A percentile compares a stretch with the other conserved stretches of the same genome.
Evolutionary conservation across 2,329 filamentous ascomycete genomes (phyloP).

Genomic region (Diaporthe humulicola): DNA sequence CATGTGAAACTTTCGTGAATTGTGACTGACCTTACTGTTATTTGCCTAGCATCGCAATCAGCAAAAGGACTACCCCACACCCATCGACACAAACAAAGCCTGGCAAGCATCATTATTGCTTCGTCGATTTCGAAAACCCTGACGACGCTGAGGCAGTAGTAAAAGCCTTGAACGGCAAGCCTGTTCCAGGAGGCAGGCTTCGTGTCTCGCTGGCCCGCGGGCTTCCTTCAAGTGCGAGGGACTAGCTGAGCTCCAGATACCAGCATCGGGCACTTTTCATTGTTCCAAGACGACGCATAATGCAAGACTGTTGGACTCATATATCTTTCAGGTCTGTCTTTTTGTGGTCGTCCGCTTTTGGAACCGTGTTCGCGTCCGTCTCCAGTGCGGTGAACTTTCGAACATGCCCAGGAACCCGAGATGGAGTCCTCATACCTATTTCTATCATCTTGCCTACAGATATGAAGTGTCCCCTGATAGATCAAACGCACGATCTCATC

Average conservation of each 20-base stretch:
- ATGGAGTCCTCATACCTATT: no score
- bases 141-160: slow-evolving; percentile 68
- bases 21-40: slow-evolving; percentile 31
- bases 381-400: no score
- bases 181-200: neutral
- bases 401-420: no score
- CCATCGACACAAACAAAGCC: slow-evolving; percentile 64
- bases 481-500: no score
- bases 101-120: slow-evolving; percentile 74
- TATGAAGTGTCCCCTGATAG: no score
- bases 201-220: neutral
- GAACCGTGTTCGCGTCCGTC: no score
- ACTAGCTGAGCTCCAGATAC: neutral
- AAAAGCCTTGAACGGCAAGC: neutral
- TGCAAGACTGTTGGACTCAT: no score
- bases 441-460: no score
- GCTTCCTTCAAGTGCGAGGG: neutral
- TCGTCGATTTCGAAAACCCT: slow-evolving; percentile 71
- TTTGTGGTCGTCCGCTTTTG: no score
- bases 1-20: neutral
- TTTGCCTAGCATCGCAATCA: slow-evolving; percentile 50
- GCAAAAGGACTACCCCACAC: slow-evolving; percentile 70
- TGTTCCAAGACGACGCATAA: no score
- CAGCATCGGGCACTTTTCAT: neutral
- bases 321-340: no score